These are phyloP conservation scores for Hanseniaspora thailandica DNA, from an alignment of 805 yeast species.

Conservation along the genomic window DNA sequence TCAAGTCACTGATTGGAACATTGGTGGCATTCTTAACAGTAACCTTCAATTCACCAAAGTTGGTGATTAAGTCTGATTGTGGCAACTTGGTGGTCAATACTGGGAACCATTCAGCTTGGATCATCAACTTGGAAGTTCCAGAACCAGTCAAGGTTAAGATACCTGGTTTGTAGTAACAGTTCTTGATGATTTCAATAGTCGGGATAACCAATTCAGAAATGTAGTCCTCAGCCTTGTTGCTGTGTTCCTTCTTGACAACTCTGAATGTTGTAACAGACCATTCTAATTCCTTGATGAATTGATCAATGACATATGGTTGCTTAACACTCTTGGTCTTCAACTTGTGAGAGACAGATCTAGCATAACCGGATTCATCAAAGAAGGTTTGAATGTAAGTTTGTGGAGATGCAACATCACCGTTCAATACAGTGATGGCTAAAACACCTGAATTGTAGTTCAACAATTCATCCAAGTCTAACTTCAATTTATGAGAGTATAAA, in stretches of 20 bases:
- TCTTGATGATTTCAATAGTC: slow-evolving; percentile 51
- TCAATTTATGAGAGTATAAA: slow-evolving; percentile 33
- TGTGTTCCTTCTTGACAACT: slow-evolving; percentile 42
- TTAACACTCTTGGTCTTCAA: slow-evolving; percentile 30
- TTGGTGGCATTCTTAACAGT: slow-evolving; percentile 52
- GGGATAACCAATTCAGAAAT: slow-evolving; percentile 56
- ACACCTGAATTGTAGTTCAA: slow-evolving; percentile 60
- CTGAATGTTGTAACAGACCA: slow-evolving; percentile 58
- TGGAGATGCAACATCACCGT: slow-evolving; percentile 43
- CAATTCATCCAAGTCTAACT: slow-evolving; percentile 48
- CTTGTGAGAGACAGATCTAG: slow-evolving; percentile 47
- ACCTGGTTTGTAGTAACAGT: slow-evolving; percentile 52
- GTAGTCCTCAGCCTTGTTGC: slow-evolving; percentile 45
- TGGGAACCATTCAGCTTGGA: slow-evolving; percentile 73
- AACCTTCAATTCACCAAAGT: slow-evolving; percentile 59
- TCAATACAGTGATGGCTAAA: slow-evolving; percentile 52
- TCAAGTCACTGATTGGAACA: slow-evolving; percentile 74
- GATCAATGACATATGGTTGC: slow-evolving; percentile 54
- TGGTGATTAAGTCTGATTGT: slow-evolving; percentile 58
- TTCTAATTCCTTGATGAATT: slow-evolving; percentile 62
- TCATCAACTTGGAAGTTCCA: slow-evolving; percentile 40
- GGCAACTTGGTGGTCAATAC: slow-evolving; percentile 50
- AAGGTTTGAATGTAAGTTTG: slow-evolving; percentile 60
- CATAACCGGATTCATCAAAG: slow-evolving; percentile 63
- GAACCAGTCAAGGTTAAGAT: slow-evolving; percentile 45